Evolutionary conservation across 768 basidiomycete genomes (phyloP).

Genomic region (Xerocomus spinulosus): DNA sequence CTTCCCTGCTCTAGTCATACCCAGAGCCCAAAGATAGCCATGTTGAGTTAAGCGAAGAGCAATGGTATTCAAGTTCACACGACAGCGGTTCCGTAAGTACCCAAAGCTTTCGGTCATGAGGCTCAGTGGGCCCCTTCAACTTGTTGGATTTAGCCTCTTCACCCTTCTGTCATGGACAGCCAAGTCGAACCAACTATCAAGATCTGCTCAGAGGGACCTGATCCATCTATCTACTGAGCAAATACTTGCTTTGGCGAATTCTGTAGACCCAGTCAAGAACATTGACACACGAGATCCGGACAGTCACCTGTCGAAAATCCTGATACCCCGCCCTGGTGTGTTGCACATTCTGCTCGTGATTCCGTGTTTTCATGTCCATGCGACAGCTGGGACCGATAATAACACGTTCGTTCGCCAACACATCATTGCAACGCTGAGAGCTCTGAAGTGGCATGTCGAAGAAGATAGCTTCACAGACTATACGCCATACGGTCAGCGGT

Average conservation of each 20-base stretch:
- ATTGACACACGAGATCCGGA: constrained; percentile 60
- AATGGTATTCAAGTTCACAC: constrained; percentile 15
- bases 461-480: constrained; percentile 71
- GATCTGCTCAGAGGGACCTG: constrained; percentile 36
- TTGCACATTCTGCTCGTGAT: constrained; percentile 12
- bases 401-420: constrained; percentile 81
- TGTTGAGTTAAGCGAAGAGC: constrained; percentile 25
- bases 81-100: neutral
- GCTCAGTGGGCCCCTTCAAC: constrained; percentile 3
- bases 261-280: constrained; percentile 62
- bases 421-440: constrained; percentile 65
- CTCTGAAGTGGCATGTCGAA: constrained; percentile 84
- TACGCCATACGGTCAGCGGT: constrained; percentile 78
- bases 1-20: constrained; percentile 37
- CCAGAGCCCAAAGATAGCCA: constrained; percentile 83
- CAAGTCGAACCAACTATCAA: constrained; percentile 28
- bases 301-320: constrained; percentile 76
- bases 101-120: constrained; percentile 13
- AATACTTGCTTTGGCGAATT: constrained; percentile 46
- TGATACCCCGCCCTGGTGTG: constrained; percentile 81
- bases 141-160: constrained; percentile 8
- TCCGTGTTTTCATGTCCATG: neutral
- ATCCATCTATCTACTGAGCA: constrained; percentile 45
- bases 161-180: constrained; percentile 19
- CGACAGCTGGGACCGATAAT: constrained; percentile 63